These are phyloP conservation scores for Suillus cothurnatus DNA, from an alignment of 768 basidiomycete species.

Conservation along the genomic window DNA sequence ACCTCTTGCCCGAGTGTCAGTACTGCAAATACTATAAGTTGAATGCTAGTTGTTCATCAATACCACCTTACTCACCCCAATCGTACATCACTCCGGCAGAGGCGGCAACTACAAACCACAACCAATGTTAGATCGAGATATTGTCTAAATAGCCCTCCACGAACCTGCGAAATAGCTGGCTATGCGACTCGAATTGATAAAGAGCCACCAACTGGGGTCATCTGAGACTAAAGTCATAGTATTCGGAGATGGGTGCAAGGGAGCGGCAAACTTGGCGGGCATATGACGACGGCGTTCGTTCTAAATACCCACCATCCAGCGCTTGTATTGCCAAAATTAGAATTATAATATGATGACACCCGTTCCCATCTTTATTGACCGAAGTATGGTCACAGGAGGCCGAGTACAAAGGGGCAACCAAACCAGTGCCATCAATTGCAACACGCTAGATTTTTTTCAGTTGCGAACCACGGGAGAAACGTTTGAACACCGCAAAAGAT, in stretches of 20 bases:
- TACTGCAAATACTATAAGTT: neutral
- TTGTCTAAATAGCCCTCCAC: neutral
- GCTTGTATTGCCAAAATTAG: neutral
- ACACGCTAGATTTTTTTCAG: neutral
- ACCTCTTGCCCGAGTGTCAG: neutral
- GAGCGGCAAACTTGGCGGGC: neutral
- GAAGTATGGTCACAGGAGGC: neutral
- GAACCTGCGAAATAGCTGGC: neutral
- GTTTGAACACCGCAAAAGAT: neutral
- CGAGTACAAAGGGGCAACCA: neutral
- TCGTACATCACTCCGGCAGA: neutral
- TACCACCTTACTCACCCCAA: neutral
- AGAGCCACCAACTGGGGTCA: neutral
- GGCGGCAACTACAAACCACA: neutral
- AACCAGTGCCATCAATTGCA: neutral
- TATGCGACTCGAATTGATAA: constrained; percentile 5
- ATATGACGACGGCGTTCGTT: neutral
- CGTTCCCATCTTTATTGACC: neutral
- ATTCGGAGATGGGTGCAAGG: neutral
- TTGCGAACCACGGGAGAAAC: neutral
- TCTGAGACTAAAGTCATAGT: neutral
- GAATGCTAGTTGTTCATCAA: neutral
- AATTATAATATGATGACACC: neutral
- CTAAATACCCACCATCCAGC: neutral
- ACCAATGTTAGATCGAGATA: neutral